These are phyloP conservation scores for Gynandropsis gynandra DNA, from an alignment of 345 rosid species.

Conservation along the genomic window DNA sequence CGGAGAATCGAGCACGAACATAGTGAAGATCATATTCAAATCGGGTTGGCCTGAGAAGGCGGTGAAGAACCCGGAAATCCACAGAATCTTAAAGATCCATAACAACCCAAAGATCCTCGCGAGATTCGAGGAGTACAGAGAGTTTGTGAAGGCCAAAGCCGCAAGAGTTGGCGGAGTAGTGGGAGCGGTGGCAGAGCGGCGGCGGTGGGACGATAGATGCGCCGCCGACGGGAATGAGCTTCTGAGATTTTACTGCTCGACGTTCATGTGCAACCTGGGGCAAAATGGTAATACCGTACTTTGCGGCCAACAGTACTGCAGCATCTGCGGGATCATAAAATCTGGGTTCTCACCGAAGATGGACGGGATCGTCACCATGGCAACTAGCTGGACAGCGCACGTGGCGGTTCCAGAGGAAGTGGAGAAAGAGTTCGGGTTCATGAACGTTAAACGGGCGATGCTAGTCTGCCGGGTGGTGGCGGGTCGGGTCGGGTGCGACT, in stretches of 20 bases:
- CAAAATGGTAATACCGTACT: slow-evolving; percentile 39
- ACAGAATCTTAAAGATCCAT: slow-evolving; percentile 75
- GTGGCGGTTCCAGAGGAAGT: slow-evolving; percentile 67
- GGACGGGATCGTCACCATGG: slow-evolving; percentile 75
- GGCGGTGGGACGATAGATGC: slow-evolving; percentile 56
- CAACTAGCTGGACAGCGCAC: slow-evolving; percentile 85
- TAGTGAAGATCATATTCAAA: slow-evolving; percentile 77
- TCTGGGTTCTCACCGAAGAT: slow-evolving; percentile 80
- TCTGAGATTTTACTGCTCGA: slow-evolving; percentile 78
- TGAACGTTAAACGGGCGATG: slow-evolving; percentile 93
- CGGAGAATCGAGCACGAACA: slow-evolving; percentile 79
- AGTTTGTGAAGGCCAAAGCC: slow-evolving; percentile 66
- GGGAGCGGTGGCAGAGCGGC: slow-evolving; percentile 26
- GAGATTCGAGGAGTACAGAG: slow-evolving; percentile 87
- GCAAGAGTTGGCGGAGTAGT: too few species aligned
- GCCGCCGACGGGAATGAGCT: slow-evolving; percentile 97
- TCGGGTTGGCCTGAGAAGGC: slow-evolving; percentile 61
- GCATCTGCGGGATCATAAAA: slow-evolving; percentile 73
- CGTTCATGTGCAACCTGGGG: slow-evolving; percentile 78
- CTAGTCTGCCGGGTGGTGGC: slow-evolving; percentile 82
- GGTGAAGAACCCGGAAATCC: slow-evolving; percentile 38
- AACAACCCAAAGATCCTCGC: slow-evolving; percentile 62
- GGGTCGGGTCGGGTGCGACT: slow-evolving; percentile 70
- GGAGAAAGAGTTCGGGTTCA: slow-evolving; percentile 81
- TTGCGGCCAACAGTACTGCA: slow-evolving; percentile 74